phyloP scores from a whole-genome alignment of 2,329 filamentous ascomycete genomes.

The Neoscytalidium dimidiatum region DNA sequence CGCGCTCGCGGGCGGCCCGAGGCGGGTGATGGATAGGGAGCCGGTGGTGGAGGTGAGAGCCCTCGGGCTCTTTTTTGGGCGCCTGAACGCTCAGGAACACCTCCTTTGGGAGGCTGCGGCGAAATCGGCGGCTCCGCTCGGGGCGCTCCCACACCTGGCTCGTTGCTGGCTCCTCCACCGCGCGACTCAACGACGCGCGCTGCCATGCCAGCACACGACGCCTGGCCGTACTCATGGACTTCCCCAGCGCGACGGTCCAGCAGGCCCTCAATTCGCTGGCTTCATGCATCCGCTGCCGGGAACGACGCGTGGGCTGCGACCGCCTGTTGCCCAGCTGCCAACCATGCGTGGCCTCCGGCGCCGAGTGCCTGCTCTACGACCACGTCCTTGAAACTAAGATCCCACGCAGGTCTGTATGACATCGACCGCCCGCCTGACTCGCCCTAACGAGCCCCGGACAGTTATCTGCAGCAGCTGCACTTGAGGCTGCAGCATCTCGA shows the following conservation, averaged over 20 bases:
- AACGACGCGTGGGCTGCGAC: constrained; percentile 20
- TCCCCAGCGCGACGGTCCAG: constrained; percentile 13
- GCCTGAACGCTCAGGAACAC: not conserved
- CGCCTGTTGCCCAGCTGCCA: constrained; percentile 19
- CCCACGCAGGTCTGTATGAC: constrained; percentile 17
- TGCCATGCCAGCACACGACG: not conserved
- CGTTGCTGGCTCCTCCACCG: constrained; percentile 1
- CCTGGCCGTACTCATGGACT: constrained; percentile 3
- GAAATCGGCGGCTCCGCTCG: constrained; percentile 8
- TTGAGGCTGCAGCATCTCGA: constrained; percentile 17
- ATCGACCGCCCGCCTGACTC: not conserved
- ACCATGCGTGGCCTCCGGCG: constrained; percentile 13
- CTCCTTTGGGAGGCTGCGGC: not conserved
- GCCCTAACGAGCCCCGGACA: not conserved
- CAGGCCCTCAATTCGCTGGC: constrained; percentile 18
- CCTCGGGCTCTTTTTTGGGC: not conserved
- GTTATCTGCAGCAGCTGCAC: constrained; percentile 18
- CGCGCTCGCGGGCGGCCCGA: not conserved
- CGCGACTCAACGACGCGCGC: not conserved
- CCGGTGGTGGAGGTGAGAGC: not conserved
- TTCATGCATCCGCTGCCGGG: constrained; percentile 20
- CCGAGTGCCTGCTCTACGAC: constrained; percentile 18
- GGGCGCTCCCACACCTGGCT: not conserved
- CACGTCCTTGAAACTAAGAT: constrained; percentile 15
- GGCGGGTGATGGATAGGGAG: not conserved